Evolutionary conservation across 805 yeast species (phyloP).

Genomic region (Saccharomycopsis babjevae): DNA sequence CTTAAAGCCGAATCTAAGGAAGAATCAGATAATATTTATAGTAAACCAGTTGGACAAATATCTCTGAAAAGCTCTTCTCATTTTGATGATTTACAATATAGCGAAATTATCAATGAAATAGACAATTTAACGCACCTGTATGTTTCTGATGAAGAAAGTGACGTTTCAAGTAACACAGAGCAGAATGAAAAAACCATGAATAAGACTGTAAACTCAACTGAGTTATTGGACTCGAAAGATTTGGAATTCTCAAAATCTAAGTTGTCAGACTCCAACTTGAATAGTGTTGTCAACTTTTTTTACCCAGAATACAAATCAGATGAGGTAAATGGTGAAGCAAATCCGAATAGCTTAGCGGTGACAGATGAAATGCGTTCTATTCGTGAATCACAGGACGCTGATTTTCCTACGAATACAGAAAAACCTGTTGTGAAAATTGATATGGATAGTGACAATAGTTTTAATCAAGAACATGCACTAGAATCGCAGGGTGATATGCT

Average conservation of each 20-base stretch:
- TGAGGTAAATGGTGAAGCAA: conserved; percentile 25
- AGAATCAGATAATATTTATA: neutral
- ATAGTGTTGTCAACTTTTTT: neutral
- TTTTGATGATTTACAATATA: neutral
- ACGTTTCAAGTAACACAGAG: neutral
- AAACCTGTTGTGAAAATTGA: too few relatives aligned
- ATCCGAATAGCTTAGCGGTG: conserved; percentile 24
- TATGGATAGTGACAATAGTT: too few relatives aligned
- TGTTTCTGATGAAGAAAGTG: neutral
- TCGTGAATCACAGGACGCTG: too few relatives aligned
- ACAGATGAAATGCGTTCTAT: neutral
- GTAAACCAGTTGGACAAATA: neutral
- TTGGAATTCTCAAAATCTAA: neutral
- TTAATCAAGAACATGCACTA: too few relatives aligned
- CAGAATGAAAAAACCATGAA: neutral
- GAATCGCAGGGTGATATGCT: too few relatives aligned
- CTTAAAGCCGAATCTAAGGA: neutral
- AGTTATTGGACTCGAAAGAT: neutral
- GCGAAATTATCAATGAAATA: neutral
- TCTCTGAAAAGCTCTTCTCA: neutral
- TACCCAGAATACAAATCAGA: neutral
- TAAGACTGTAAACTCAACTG: neutral
- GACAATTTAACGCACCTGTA: neutral
- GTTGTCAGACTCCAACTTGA: neutral
- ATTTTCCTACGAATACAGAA: too few relatives aligned